Conservation (phyloP, 2,329 filamentous ascomycete genomes). For the Fusarium sp. region DNA sequence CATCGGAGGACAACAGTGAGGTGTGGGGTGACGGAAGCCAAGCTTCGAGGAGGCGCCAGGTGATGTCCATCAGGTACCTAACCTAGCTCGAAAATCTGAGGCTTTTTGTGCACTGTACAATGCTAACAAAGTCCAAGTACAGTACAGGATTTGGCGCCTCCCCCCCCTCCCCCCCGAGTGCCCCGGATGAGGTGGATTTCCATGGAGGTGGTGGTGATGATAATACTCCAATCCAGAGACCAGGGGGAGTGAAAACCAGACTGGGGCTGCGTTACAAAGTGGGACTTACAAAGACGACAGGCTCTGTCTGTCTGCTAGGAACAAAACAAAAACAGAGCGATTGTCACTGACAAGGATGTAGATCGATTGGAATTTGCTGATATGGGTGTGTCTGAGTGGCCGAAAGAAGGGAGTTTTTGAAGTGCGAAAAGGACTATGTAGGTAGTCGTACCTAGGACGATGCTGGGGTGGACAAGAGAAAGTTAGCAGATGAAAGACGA, state of each 20-base stretch:
- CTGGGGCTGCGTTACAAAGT: constrained; percentile 13
- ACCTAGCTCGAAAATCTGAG: background rate
- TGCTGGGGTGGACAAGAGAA: background rate
- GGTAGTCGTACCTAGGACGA: background rate
- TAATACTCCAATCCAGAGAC: constrained; percentile 24
- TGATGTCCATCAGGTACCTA: background rate
- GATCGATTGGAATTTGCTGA: constrained; percentile 23
- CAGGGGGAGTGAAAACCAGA: constrained; percentile 17
- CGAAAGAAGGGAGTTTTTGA: constrained; percentile 4
- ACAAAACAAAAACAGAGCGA: constrained; percentile 29
- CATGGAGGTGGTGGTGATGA: constrained; percentile 6
- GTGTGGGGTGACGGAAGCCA: constrained; percentile 9
- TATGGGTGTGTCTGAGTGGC: constrained; percentile 14
- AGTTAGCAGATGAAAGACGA: background rate
- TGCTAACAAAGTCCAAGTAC: background rate
- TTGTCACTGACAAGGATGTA: constrained; percentile 19
- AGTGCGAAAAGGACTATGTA: background rate
- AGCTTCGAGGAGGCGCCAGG: background rate
- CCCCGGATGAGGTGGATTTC: constrained; percentile 27
- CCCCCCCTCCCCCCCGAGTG: background rate
- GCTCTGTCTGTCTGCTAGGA: constrained; percentile 3
- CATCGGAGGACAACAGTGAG: background rate
- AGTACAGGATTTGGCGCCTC: background rate
- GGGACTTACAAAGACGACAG: constrained; percentile 22
- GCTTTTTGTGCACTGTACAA: constrained; percentile 30